Evolutionary conservation across 225 moss, liverwort and hornwort genomes (phyloP).

Genomic region (Lunularia cruciata): DNA sequence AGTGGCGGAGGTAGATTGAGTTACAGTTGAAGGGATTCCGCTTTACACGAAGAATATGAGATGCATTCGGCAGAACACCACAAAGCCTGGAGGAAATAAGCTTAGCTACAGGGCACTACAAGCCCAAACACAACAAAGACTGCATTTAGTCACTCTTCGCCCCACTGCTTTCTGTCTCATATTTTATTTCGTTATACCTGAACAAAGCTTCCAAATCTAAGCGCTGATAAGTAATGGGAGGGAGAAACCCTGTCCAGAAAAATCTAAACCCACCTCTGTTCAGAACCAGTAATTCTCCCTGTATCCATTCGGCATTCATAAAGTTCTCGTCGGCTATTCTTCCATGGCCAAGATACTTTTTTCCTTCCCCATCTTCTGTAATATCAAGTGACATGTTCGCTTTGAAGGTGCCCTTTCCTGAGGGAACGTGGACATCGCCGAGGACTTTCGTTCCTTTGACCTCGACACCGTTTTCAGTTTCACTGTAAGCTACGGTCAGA

Average conservation of each 20-base stretch:
- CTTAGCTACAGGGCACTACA: too few relatives aligned
- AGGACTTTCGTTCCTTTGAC: slow-evolving; percentile 35
- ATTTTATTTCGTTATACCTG: too few relatives aligned
- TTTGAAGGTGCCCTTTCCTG: slow-evolving; percentile 32
- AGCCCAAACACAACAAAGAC: too few relatives aligned
- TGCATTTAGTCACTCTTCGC: too few relatives aligned
- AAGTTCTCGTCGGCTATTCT: slow-evolving; percentile 33
- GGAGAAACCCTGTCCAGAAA: slow-evolving; percentile 25
- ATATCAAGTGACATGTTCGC: slow-evolving; percentile 4
- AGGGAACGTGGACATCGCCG: slow-evolving; percentile 44
- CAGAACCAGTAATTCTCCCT: slow-evolving; percentile 30
- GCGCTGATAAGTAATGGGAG: slow-evolving; percentile 28
- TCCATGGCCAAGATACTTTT: slow-evolving; percentile 34
- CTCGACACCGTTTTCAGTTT: slow-evolving; percentile 21
- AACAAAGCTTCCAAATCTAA: slow-evolving; percentile 33
- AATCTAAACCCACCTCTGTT: slow-evolving; percentile 26
- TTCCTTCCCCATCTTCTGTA: neutral
- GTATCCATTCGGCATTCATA: slow-evolving; percentile 31
- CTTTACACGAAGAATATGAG: too few relatives aligned
- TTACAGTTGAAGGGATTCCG: too few relatives aligned
- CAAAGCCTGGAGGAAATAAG: too few relatives aligned
- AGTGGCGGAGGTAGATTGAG: too few relatives aligned
- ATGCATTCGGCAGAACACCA: too few relatives aligned
- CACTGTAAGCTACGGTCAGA: slow-evolving; percentile 31
- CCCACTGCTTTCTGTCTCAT: too few relatives aligned